Percentiles rank a stretch among this genome's conserved stretches.
These are phyloP conservation scores for Nigrospora oryzae DNA, from an alignment of 2,329 filamentous ascomycete species.

Conservation along the genomic window DNA sequence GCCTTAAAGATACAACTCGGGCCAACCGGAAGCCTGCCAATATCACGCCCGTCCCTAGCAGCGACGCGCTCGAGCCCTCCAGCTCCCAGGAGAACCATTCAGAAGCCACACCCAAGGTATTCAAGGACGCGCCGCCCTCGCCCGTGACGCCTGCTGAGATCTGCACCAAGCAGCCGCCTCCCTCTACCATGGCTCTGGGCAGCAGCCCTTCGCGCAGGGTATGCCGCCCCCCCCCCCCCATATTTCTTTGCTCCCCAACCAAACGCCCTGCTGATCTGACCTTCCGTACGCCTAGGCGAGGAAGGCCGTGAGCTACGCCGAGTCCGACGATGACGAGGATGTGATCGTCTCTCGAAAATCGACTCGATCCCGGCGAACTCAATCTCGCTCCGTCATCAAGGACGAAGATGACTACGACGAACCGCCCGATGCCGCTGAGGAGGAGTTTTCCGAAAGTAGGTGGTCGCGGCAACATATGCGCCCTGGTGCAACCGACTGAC, in stretches of 20 bases:
- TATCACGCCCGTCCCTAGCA: constrained; percentile 72
- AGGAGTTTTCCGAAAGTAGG: constrained; percentile 27
- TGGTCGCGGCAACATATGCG: too few relatives aligned
- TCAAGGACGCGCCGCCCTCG: constrained; percentile 39
- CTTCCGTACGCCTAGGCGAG: constrained; percentile 28
- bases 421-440: constrained; percentile 47
- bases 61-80: constrained; percentile 60
- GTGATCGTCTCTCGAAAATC: constrained; percentile 46
- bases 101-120: constrained; percentile 37
- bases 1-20: constrained; percentile 36
- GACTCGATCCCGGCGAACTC: constrained; percentile 28
- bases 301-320: constrained; percentile 68
- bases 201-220: constrained; percentile 80
- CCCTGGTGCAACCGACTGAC: constrained; percentile 3
- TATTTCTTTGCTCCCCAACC: background rate
- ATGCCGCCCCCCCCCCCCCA: constrained; percentile 13
- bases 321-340: constrained; percentile 73
- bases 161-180: constrained; percentile 29
- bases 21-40: constrained; percentile 30
- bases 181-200: constrained; percentile 30
- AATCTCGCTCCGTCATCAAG: constrained; percentile 51
- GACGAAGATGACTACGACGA: constrained; percentile 62
- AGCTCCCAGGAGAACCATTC: constrained; percentile 60
- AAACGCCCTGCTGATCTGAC: background rate
- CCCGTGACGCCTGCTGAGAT: constrained; percentile 32